Evolutionary conservation across 2,329 filamentous ascomycete genomes (phyloP).

Genomic region (Aspergillus sp.): DNA sequence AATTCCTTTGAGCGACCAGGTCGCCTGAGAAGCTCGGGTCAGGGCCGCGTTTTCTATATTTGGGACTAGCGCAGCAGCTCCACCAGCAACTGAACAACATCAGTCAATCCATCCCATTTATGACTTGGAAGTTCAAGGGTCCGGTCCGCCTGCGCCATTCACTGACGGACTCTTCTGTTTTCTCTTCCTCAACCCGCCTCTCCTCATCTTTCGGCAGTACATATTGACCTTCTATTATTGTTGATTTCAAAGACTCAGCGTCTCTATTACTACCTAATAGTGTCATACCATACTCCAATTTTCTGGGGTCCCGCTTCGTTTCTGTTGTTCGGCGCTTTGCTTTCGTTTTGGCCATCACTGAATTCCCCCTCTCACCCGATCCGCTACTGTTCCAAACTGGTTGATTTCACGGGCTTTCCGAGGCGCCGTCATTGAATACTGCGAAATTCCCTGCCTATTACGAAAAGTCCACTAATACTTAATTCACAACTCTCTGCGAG

Average conservation of each 20-base stretch:
- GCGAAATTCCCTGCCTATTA: neutral
- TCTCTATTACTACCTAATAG: conserved; percentile 5
- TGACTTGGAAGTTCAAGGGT: neutral
- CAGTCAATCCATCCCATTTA: neutral
- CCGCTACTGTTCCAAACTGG: neutral
- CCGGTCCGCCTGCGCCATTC: neutral
- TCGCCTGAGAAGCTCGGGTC: neutral
- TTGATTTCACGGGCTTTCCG: neutral
- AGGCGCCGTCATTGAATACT: neutral
- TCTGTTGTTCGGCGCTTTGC: conserved; percentile 1
- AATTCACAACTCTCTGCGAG: conserved; percentile 9
- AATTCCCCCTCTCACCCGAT: conserved; percentile 3
- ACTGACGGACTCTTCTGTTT: neutral
- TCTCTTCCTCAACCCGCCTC: neutral
- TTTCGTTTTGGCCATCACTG: neutral
- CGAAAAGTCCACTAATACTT: conserved; percentile 12
- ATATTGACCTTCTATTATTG: conserved; percentile 9
- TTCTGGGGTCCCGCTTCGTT: too few species aligned
- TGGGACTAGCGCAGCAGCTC: conserved; percentile 8
- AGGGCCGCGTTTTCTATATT: conserved; percentile 12
- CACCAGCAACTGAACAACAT: conserved; percentile 7
- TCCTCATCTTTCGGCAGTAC: conserved; percentile 4
- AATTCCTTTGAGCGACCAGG: neutral
- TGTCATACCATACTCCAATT: conserved; percentile 1
- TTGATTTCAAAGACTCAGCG: conserved; percentile 7